Evolutionary conservation across 257 asterid genomes (phyloP).

Genomic region (Scutellaria minor): DNA sequence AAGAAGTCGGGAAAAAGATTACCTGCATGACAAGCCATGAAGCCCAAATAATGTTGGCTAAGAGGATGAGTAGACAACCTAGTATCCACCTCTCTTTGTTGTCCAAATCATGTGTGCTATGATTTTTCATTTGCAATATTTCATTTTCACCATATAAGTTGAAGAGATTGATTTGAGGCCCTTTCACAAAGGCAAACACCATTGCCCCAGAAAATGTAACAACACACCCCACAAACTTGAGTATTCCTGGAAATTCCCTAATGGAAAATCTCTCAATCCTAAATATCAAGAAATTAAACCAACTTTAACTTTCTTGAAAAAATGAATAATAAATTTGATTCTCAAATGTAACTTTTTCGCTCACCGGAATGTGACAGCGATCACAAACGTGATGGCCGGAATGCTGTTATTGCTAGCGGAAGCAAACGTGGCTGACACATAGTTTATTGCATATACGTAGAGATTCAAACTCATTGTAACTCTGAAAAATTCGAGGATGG

Average conservation of each 20-base stretch:
- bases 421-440: constrained; percentile 64
- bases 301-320: not conserved
- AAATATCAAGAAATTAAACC: not conserved
- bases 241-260: constrained; percentile 43
- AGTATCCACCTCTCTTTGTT: constrained; percentile 44
- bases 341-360: not conserved
- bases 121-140: not conserved
- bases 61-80: constrained; percentile 59
- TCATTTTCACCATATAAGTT: constrained; percentile 27
- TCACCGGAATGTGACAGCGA: constrained; percentile 50
- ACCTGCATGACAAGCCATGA: constrained; percentile 68
- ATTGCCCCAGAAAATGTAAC: constrained; percentile 56
- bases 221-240: constrained; percentile 52
- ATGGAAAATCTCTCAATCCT: constrained; percentile 59
- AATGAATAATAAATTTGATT: not conserved
- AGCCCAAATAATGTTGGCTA: constrained; percentile 55
- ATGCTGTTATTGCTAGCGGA: constrained; percentile 61
- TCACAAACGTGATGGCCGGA: constrained; percentile 56
- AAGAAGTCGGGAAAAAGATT: not conserved
- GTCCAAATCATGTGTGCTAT: constrained; percentile 13
- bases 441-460: constrained; percentile 50
- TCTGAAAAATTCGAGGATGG: constrained; percentile 39
- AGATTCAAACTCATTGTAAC: constrained; percentile 54
- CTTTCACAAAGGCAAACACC: constrained; percentile 68
- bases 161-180: constrained; percentile 49